Percentiles rank a stretch among this genome's conserved stretches.
Conservation (phyloP, 2,329 filamentous ascomycete genomes). For the Didymellaceae sp. region DNA sequence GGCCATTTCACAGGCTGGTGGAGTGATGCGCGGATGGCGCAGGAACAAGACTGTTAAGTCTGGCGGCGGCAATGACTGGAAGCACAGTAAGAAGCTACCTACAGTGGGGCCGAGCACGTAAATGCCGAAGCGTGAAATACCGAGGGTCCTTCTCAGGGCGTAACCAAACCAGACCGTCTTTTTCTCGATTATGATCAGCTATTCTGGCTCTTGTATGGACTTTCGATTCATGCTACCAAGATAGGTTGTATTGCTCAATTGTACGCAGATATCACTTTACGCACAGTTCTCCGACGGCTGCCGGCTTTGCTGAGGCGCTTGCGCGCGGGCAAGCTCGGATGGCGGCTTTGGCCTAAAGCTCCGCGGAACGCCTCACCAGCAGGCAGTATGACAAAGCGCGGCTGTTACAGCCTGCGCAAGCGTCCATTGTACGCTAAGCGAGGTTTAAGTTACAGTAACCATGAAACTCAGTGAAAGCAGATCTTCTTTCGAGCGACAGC, state of each 20-base stretch:
- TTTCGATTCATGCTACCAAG: background rate
- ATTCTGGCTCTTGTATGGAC: background rate
- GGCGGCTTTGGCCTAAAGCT: slow-evolving; percentile 2
- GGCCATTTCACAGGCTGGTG: slow-evolving; percentile 22
- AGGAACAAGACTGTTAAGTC: slow-evolving; percentile 30
- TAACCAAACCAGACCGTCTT: background rate
- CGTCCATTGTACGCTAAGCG: too few relatives aligned
- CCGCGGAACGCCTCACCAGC: background rate
- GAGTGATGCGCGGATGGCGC: slow-evolving; percentile 38
- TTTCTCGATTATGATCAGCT: background rate
- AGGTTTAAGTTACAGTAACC: too few relatives aligned
- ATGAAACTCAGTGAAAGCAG: too few relatives aligned
- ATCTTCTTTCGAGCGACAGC: too few relatives aligned
- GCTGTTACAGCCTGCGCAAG: too few relatives aligned
- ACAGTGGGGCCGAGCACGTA: background rate
- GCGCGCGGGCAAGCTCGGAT: slow-evolving; percentile 6
- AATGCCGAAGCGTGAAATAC: slow-evolving; percentile 13
- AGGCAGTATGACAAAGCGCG: background rate
- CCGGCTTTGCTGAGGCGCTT: slow-evolving; percentile 8
- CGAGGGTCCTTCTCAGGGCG: background rate
- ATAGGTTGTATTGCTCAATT: background rate
- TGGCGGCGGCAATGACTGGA: slow-evolving; percentile 33
- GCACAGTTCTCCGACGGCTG: slow-evolving; percentile 11
- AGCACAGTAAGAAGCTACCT: background rate
- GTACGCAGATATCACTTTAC: background rate